Conservation (phyloP, 306 rosid species). For the Dalbergia cultrata region DNA sequence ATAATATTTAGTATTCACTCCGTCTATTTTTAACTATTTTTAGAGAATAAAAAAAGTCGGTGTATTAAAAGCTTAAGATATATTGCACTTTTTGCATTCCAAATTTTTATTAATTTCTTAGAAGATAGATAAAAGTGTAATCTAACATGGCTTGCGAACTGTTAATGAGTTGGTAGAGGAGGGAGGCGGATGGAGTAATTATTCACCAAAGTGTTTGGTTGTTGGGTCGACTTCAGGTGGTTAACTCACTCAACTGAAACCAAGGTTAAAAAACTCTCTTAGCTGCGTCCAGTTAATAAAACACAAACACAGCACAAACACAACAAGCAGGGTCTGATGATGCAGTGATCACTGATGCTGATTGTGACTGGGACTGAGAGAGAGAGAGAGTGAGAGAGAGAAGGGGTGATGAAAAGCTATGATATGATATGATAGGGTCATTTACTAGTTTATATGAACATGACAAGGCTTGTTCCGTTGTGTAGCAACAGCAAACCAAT, state of each 20-base stretch:
- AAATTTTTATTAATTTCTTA: too few relatives aligned
- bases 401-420: too few relatives aligned
- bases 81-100: too few relatives aligned
- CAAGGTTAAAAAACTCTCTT: not conserved
- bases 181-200: conserved; percentile 10
- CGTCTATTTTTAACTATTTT: too few relatives aligned
- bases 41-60: too few relatives aligned
- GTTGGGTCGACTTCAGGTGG: conserved; percentile 69
- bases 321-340: conserved; percentile 25
- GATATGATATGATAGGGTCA: conserved; percentile 30
- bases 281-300: conserved; percentile 19
- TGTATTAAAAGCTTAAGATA: too few relatives aligned
- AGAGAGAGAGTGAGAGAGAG: not conserved
- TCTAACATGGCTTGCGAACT: too few relatives aligned
- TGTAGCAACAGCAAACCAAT: conserved; percentile 37
- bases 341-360: conserved; percentile 16
- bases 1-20: too few relatives aligned
- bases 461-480: conserved; percentile 51
- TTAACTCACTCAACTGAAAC: conserved; percentile 55
- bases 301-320: not conserved
- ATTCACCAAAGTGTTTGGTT: conserved; percentile 42
- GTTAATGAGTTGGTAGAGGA: not conserved
- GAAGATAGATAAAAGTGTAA: too few relatives aligned
- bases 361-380: conserved; percentile 30
- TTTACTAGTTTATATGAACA: conserved; percentile 36